Conservation (phyloP, 805 yeast genomes). For the Candida piceae region DNA sequence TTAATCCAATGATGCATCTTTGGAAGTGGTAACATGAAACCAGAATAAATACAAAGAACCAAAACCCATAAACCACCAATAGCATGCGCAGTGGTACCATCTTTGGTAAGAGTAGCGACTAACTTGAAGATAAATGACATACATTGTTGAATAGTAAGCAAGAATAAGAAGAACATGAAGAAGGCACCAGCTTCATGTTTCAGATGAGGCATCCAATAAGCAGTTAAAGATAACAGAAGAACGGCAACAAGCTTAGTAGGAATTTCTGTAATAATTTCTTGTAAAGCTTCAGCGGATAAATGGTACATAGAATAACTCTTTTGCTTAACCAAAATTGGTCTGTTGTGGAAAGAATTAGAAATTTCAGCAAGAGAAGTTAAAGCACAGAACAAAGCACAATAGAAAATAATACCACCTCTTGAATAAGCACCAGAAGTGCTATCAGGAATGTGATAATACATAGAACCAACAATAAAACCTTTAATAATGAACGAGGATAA, state of each 20-base stretch:
- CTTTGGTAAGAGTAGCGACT: slow-evolving; percentile 47
- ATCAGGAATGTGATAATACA: slow-evolving; percentile 47
- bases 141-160: slow-evolving; percentile 39
- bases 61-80: slow-evolving; percentile 49
- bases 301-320: slow-evolving; percentile 59
- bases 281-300: slow-evolving; percentile 59
- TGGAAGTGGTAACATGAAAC: slow-evolving; percentile 39
- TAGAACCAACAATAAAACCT: slow-evolving; percentile 58
- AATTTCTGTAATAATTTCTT: slow-evolving; percentile 54
- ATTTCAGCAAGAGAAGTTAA: slow-evolving; percentile 61
- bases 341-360: slow-evolving; percentile 51
- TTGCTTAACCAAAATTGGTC: slow-evolving; percentile 61
- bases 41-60: slow-evolving; percentile 54
- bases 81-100: slow-evolving; percentile 53
- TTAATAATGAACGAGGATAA: slow-evolving; percentile 49
- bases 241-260: slow-evolving; percentile 52
- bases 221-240: slow-evolving; percentile 39
- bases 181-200: slow-evolving; percentile 50
- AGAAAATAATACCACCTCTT: slow-evolving; percentile 59
- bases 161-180: slow-evolving; percentile 44
- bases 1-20: slow-evolving; percentile 56
- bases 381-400: slow-evolving; percentile 55
- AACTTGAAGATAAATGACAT: slow-evolving; percentile 50
- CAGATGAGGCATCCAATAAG: slow-evolving; percentile 51
- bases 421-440: slow-evolving; percentile 53